Conservation (phyloP, 1,284 basidiomycete species). For the Cutaneotrichosporon curvatum region DNA sequence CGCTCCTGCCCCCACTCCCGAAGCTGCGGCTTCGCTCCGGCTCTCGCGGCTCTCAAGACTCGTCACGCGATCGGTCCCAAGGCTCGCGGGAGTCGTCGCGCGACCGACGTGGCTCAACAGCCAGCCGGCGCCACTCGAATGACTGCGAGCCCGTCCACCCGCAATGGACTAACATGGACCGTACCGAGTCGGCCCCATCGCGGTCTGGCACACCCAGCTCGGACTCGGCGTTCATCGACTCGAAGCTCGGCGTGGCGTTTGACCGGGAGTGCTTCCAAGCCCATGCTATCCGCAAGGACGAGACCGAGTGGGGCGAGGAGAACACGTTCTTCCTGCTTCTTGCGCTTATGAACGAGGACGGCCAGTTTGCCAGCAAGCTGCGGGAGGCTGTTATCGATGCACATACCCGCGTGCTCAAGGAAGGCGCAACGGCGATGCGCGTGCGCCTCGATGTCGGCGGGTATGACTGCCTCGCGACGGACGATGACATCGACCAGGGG, state of each 20-base stretch:
- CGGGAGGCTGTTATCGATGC: conserved; percentile 21
- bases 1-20: not conserved
- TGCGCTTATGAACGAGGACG: conserved; percentile 40
- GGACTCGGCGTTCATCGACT: too few relatives aligned
- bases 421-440: conserved; percentile 17
- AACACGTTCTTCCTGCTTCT: conserved; percentile 33
- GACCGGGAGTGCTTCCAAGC: too few relatives aligned
- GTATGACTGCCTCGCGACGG: conserved; percentile 31
- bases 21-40: not conserved
- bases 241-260: too few relatives aligned
- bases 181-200: too few relatives aligned
- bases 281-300: too few relatives aligned
- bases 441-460: conserved; percentile 36
- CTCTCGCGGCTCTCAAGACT: not conserved
- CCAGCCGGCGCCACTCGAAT: too few relatives aligned
- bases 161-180: too few relatives aligned
- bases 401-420: conserved; percentile 26
- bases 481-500: conserved; percentile 28
- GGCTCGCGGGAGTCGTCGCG: not conserved
- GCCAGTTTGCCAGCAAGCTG: conserved; percentile 23
- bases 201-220: too few relatives aligned
- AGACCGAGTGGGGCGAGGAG: not conserved
- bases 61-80: not conserved
- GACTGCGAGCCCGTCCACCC: too few relatives aligned
- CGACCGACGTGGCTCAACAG: too few relatives aligned